Conservation (phyloP, 352 stramenopile species). For the Globisporangium megalacanthum region DNA sequence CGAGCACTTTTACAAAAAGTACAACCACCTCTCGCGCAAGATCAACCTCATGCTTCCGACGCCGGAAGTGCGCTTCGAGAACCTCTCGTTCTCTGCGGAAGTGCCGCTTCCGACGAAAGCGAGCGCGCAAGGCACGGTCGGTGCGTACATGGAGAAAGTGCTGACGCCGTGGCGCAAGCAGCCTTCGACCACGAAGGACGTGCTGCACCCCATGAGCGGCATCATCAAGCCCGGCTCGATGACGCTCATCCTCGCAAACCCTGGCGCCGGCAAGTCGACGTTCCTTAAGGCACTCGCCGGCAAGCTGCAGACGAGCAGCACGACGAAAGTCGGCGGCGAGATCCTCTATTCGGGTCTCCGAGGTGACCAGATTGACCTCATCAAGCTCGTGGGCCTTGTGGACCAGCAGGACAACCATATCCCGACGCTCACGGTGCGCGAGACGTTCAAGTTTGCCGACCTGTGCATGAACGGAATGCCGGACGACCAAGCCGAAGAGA, state of each 20-base stretch:
- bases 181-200: constrained; percentile 23
- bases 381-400: constrained; percentile 57
- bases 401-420: constrained; percentile 83
- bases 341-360: constrained; percentile 43
- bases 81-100: constrained; percentile 43
- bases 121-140: constrained; percentile 29
- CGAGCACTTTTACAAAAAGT: constrained; percentile 49
- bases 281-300: constrained; percentile 54
- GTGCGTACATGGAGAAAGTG: constrained; percentile 17
- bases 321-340: constrained; percentile 23
- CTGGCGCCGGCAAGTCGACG: constrained; percentile 57
- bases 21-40: constrained; percentile 33
- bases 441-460: constrained; percentile 93
- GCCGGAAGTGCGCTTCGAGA: constrained; percentile 52
- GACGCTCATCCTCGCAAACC: constrained; percentile 61
- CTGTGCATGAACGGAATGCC: constrained; percentile 60
- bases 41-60: constrained; percentile 52
- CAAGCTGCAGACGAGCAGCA: constrained; percentile 33
- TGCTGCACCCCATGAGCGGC: constrained; percentile 59
- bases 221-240: constrained; percentile 56
- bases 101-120: constrained; percentile 19
- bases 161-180: constrained; percentile 30
- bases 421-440: constrained; percentile 86
- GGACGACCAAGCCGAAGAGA: constrained; percentile 25
- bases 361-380: constrained; percentile 41